A percentile compares a stretch with the other conserved stretches of the same genome.
Conservation (phyloP, 352 stramenopile species). For the Pythium coloratum region DNA sequence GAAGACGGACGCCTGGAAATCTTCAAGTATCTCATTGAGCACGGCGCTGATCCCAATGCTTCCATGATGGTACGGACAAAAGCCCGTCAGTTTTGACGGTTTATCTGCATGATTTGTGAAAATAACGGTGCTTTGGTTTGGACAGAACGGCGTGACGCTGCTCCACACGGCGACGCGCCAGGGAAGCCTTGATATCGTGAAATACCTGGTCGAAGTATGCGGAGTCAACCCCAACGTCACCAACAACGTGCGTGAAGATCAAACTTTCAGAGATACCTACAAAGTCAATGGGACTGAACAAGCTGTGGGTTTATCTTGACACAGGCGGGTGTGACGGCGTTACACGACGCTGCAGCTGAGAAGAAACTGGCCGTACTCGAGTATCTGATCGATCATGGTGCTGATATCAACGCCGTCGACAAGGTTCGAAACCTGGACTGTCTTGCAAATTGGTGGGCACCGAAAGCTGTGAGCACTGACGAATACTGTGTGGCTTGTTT, state of each 20-base stretch:
- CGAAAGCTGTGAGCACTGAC: background rate
- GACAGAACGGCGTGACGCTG: slow-evolving; percentile 18
- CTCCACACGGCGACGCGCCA: slow-evolving; percentile 12
- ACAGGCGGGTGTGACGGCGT: slow-evolving; percentile 8
- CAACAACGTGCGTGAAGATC: background rate
- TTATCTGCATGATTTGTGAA: too few species aligned
- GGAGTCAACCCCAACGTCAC: slow-evolving; percentile 13
- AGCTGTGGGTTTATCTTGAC: background rate
- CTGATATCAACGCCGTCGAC: background rate
- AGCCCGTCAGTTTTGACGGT: too few species aligned
- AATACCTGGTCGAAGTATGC: slow-evolving; percentile 15
- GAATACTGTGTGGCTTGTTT: background rate
- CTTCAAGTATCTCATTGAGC: background rate
- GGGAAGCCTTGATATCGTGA: slow-evolving; percentile 16
- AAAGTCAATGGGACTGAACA: too few species aligned
- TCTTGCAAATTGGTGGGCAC: too few species aligned
- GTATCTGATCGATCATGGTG: background rate
- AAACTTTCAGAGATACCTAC: too few species aligned
- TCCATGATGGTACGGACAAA: slow-evolving; percentile 12
- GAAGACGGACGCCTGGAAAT: slow-evolving; percentile 18
- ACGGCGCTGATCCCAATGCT: background rate
- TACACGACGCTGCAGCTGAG: slow-evolving; percentile 12
- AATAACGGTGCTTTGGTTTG: background rate
- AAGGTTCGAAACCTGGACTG: background rate
- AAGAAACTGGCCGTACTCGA: slow-evolving; percentile 7